Conservation (phyloP, 78 protist genomes). For the Salpingoeca rosetta region DNA sequence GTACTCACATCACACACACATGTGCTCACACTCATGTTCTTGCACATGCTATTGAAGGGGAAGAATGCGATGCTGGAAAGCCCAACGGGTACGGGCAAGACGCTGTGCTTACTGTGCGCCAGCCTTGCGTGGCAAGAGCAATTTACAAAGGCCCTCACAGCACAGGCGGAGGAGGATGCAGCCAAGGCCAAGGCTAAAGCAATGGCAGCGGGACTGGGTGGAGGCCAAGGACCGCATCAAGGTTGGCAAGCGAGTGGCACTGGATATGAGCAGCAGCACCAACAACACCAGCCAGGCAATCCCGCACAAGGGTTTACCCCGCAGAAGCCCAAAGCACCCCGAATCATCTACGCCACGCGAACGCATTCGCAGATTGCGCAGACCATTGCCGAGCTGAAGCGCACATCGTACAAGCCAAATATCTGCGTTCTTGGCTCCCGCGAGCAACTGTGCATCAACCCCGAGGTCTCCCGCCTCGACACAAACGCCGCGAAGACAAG, state of each 20-base stretch:
- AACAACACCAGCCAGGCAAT: no score
- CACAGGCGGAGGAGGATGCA: no score
- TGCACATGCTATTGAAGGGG: neutral
- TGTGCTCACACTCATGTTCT: neutral
- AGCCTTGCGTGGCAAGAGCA: conserved; percentile 71
- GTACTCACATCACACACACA: neutral
- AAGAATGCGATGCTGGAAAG: conserved; percentile 73
- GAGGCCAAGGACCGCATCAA: neutral
- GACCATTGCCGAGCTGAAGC: conserved; percentile 70
- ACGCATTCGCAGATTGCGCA: conserved; percentile 96
- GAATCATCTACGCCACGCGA: conserved; percentile 79
- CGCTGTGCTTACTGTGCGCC: conserved; percentile 84
- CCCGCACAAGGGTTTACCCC: no score
- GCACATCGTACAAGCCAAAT: neutral
- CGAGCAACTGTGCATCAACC: conserved; percentile 85
- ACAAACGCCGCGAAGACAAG: neutral
- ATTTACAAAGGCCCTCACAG: neutral
- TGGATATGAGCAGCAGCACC: no score
- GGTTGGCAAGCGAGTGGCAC: neutral
- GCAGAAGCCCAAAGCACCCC: no score
- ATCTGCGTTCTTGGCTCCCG: conserved; percentile 62
- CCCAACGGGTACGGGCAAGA: conserved; percentile 96
- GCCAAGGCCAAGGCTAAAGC: neutral
- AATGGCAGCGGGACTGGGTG: neutral
- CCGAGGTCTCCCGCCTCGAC: conserved; percentile 16